Evolutionary conservation across 1,284 basidiomycete species (phyloP), one percentile per base, ranked within the genome.

Genomic region (Neotropicomus parvogracilis): DNA sequence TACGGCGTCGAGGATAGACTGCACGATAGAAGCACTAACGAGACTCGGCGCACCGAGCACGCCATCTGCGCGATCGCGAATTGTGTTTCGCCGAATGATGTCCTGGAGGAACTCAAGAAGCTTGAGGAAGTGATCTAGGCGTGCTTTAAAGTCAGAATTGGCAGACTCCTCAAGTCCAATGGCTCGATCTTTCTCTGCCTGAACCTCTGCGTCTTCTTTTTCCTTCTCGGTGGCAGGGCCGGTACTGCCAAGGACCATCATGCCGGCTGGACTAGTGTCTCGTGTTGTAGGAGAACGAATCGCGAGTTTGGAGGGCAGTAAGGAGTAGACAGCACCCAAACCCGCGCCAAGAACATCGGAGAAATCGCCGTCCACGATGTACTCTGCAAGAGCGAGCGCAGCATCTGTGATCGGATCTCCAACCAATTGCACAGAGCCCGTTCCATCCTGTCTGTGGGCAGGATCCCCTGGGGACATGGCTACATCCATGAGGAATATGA

Each of bases 341-440:
- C 95, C 93, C 6, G 95, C 97, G 5, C 88, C 93, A 40, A 99
- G 80, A 2, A 99, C 95, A 53, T 98, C 94, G 14, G 93, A 91
- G 67, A 97, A 97, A 70, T 97, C 95, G 8, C 94, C 93, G 60
- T 97, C 91, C 14, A 97, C 78, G 42, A 98, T 91, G 64, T 94
- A 97, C 63, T 94, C 91, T 21, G 88, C 91, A 37, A 94, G 74
- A n/a, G 86, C 91, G 46, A 91, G 74, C 11, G 85, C 85, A 5
- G 90, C 89, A 59, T 93, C 89, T 26, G 81, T 81, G 35, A 90
- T 78, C 3, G 90, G 84, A 61, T 93, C 90, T 8, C 68, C 64
- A 12, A 64, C 54, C 4, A 62, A 40, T 21, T 58, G 54, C 41
- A 66, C 50, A 11, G 62, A 45, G 9, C 36, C 32, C 14, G 44